phyloP scores from a whole-genome alignment of 805 yeast genomes.

The Brettanomyces sp. region DNA sequence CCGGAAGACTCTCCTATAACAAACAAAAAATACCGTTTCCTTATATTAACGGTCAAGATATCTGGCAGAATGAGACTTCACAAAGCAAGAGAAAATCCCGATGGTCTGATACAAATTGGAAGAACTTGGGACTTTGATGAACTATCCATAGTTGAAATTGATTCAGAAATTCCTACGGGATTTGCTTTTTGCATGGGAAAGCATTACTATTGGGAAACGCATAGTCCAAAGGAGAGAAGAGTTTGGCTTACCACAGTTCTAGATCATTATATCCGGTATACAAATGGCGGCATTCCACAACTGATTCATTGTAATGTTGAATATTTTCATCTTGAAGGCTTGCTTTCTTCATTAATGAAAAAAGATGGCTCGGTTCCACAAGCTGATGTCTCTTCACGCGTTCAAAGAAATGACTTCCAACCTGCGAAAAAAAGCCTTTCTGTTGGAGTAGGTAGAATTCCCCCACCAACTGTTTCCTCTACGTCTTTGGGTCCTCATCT shows the following conservation, averaged over 20 bases:
- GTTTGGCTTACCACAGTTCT: conserved; percentile 47
- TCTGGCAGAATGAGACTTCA: conserved; percentile 67
- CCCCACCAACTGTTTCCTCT: no score
- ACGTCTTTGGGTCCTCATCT: no score
- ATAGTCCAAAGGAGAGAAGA: conserved; percentile 45
- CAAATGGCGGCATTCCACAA: conserved; percentile 43
- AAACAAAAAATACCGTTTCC: conserved; percentile 52
- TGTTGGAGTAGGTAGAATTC: no score
- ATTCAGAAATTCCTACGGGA: conserved; percentile 43
- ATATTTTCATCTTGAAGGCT: conserved; percentile 25
- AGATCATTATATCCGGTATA: conserved; percentile 44
- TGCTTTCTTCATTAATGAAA: conserved; percentile 2
- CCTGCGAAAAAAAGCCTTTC: no score
- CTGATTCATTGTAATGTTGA: conserved; percentile 36
- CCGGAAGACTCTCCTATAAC: conserved; percentile 39
- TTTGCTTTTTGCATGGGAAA: conserved; percentile 54
- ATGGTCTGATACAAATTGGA: conserved; percentile 77
- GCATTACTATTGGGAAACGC: conserved; percentile 71
- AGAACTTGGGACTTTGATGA: conserved; percentile 85
- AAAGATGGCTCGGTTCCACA: not conserved
- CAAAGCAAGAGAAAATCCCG: conserved; percentile 74
- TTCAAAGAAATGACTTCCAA: no score
- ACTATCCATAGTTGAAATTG: conserved; percentile 47
- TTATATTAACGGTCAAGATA: conserved; percentile 52
- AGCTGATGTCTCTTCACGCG: no score